Evolutionary conservation across 2,329 filamentous ascomycete genomes (phyloP), one percentile per base, ranked within the genome.

Genomic region (Chaetomiaceae sp.): DNA sequence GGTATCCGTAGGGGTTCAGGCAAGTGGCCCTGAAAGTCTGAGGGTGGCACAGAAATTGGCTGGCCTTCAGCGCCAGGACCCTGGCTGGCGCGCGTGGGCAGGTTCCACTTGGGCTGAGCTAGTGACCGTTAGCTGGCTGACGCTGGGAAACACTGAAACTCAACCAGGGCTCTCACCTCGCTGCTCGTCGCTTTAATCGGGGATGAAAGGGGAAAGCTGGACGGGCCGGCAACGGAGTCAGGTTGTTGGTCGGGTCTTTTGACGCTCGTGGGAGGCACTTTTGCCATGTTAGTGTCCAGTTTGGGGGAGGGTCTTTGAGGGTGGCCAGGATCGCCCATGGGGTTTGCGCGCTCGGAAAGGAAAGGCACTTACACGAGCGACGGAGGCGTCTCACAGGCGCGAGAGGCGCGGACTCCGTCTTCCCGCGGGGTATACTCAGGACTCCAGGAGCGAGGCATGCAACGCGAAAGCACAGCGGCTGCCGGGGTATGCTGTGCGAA

Each of bases 21-120:
- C 37, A 57, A 47, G 42, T 55, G 48, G 51, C 51, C 46, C 51
- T 49, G 51, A 14, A 55, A 42, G 52, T 25, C 38, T 43, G 54
- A 27, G 55, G 36, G 51, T 52, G 61, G 59, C 55, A 60, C 53
- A 47, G 58, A 56, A 48, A 45, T 50, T 56, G 46, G 42, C 40
- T 53, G 53, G 39, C 31, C 27, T 29, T 48, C 34, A n/a, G 38
- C 39, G 31, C 39, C 33, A 38, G 53, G 39, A 48, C 44, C 25
- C n/a, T 31, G 20, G 25, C 25, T 27, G 29, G 31, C 34, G 17
- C 22, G 45, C 23, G 34, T 34, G n/a, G 29, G 19, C 22, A 27
- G 42, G 46, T 54, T 53, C 36, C 38, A 52, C 51, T 48, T 36
- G 39, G 22, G 48, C 36, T 37, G 45, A 45, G 14, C 27, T 45